These are phyloP conservation scores for Ophiostoma perfectum DNA, from an alignment of 2,329 filamentous ascomycete genomes.

Conservation along the genomic window DNA sequence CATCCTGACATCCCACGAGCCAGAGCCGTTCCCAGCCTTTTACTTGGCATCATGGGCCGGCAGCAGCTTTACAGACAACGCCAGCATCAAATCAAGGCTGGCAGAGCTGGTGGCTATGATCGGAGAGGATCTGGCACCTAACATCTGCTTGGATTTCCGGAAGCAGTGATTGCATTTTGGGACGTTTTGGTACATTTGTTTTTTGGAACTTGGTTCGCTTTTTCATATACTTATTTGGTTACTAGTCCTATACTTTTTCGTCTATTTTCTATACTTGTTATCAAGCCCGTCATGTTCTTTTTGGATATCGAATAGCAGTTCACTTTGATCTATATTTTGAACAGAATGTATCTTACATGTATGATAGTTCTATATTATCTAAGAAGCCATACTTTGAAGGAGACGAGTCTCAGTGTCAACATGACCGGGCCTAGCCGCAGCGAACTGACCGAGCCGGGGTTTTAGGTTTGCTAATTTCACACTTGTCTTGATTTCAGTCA, in stretches of 20 bases:
- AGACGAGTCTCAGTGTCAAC: neutral
- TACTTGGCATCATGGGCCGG: constrained; percentile 57
- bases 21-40: constrained; percentile 39
- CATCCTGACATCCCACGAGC: constrained; percentile 43
- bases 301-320: neutral
- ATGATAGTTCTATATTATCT: neutral
- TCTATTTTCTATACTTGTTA: neutral
- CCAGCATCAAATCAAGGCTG: constrained; percentile 55
- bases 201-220: neutral
- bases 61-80: constrained; percentile 44
- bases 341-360: neutral
- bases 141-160: constrained; percentile 55
- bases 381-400: neutral
- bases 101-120: constrained; percentile 63
- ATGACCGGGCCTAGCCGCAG: neutral
- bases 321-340: too few species aligned
- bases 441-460: neutral
- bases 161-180: neutral
- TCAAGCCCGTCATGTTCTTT: neutral
- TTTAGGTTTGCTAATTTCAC: neutral
- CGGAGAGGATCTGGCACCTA: constrained; percentile 53
- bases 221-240: neutral
- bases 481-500: neutral
- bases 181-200: neutral
- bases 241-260: neutral